These are phyloP conservation scores for Colletotrichum salicis DNA, from an alignment of 2,329 filamentous ascomycete genomes.

Conservation along the genomic window DNA sequence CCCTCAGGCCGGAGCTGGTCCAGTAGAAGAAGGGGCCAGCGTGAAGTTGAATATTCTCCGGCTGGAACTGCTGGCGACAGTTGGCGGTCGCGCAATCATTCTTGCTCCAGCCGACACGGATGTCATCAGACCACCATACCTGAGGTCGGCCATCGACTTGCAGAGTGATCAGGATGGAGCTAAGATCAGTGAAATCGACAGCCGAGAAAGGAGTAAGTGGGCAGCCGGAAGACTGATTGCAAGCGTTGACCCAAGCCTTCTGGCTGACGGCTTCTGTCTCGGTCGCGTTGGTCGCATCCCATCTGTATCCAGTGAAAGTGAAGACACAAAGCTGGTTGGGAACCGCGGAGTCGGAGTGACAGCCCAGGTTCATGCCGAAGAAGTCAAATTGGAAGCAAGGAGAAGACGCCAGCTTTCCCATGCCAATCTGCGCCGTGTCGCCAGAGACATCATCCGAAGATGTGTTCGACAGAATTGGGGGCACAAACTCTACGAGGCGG, in stretches of 20 bases:
- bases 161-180: conserved; percentile 51
- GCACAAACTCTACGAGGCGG: conserved; percentile 53
- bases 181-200: conserved; percentile 51
- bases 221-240: conserved; percentile 48
- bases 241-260: conserved; percentile 53
- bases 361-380: conserved; percentile 51
- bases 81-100: conserved; percentile 51
- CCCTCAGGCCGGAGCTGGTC: conserved; percentile 14
- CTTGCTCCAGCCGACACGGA: conserved; percentile 53
- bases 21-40: conserved; percentile 20
- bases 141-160: conserved; percentile 50
- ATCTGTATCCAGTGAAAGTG: conserved; percentile 54
- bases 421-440: conserved; percentile 52
- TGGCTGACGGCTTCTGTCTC: conserved; percentile 44
- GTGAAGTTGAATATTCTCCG: background rate
- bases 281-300: conserved; percentile 43
- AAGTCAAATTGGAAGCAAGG: conserved; percentile 54
- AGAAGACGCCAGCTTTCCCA: conserved; percentile 49
- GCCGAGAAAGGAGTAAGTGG: conserved; percentile 48
- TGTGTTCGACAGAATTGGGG: conserved; percentile 45
- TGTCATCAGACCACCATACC: conserved; percentile 55
- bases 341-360: conserved; percentile 33
- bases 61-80: conserved; percentile 43
- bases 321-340: conserved; percentile 52
- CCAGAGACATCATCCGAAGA: conserved; percentile 39